Base-by-base conservation (phyloP, 2,329 filamentous ascomycete genomes). In the Magnaporthiopsis rhizophila region DNA sequence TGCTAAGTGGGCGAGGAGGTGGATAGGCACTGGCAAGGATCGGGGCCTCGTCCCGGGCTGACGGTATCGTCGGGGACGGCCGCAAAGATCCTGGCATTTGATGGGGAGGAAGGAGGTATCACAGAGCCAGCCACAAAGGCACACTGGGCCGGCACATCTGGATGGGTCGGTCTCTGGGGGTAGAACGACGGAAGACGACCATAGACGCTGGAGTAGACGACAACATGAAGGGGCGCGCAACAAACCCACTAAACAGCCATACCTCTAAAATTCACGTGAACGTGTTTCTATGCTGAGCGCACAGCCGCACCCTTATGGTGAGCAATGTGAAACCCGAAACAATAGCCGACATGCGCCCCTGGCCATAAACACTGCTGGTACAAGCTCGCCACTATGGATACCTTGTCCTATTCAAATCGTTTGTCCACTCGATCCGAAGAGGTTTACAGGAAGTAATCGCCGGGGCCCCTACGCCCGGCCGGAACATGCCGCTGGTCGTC, bases 401-500 rank as follows among this genome's bases (percentile, higher is more conserved):
- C 45, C 13, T 53, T 3, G 2, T 53, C 45, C 18, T 50, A 38
- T 53, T 24, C 45, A n/a, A 53, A 11, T 53, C 7, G 2, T 24
- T 24, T 53, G 45, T 9, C 45, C 7, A n/a, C 18, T n/a, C 45
- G 2, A 24, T 30, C 21, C 6, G 11, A 15, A 45, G 38, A 18
- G 13, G 13, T 12, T 53, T n/a, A 89, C 72, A 90, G 77, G 77
- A 90, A 90, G 77, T 90, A 90, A 72, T 90, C 88, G 63, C 85
- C 85, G 21, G 87, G 85, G 34, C 87, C 86, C 68, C 86, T 81
- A 58, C 87, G 82, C 64, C 85, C 90, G 13, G 89, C 86, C 2
- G 91, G 91, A 11, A 94, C 89, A 64, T 92, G 90, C 66, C 92
- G 83, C 75, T 90, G 85, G 69, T 95, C 89, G 71, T 95, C 91